Percentiles rank a stretch among this genome's conserved stretches.
These are phyloP conservation scores for Colletotrichum aenigma DNA, from an alignment of 2,329 filamentous ascomycete species.

Conservation along the genomic window DNA sequence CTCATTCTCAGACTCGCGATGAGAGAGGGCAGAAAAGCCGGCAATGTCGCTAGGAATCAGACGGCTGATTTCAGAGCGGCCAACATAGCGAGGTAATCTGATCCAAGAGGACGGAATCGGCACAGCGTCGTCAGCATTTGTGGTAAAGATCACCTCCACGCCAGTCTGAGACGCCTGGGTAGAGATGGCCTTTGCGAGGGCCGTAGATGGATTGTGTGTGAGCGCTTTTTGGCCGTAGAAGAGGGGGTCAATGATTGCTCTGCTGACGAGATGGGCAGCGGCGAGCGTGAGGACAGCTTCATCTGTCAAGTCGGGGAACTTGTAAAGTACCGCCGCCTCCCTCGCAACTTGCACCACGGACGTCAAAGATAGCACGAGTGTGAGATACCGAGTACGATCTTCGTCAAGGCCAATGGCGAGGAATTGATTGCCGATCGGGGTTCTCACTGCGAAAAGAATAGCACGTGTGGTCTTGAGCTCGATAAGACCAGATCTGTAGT, in stretches of 20 bases:
- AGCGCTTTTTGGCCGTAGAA: background rate
- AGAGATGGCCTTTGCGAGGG: background rate
- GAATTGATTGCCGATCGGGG: background rate
- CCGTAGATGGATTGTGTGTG: background rate
- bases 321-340: background rate
- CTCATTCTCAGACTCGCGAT: background rate
- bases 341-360: background rate
- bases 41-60: background rate
- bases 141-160: background rate
- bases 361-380: background rate
- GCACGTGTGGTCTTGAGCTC: background rate
- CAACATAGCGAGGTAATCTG: background rate
- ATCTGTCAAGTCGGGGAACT: background rate
- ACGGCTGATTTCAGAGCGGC: background rate
- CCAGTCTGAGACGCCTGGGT: background rate
- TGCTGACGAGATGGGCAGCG: background rate
- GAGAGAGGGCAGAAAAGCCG: background rate
- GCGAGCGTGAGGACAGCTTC: background rate
- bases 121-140: background rate
- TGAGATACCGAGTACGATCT: background rate
- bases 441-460: background rate
- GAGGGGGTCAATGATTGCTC: background rate
- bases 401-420: background rate
- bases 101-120: background rate
- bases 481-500: background rate